Base-by-base conservation (phyloP, 768 basidiomycete species). In the Tricholoma flavovirens region DNA sequence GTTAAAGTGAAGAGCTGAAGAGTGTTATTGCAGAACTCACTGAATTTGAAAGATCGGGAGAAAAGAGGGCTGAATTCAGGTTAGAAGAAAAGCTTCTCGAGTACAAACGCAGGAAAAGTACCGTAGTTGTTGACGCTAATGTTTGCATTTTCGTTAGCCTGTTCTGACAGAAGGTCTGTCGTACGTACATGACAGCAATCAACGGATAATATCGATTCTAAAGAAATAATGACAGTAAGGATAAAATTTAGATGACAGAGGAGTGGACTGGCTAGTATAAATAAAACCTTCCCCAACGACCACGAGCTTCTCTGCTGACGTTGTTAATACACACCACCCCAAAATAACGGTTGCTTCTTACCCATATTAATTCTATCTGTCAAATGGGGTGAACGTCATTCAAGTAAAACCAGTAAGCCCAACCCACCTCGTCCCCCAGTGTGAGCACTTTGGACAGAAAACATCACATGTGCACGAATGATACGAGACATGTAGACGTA, bases 171-270 rank as follows among this genome's bases (percentile, higher is more conserved):
- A 52, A 24, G 12, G 52, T 40, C 55, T 6, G 38, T 7, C 12
- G 36, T 15, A 40, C 81, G 63, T 64, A 85, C 83, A 80, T 58
- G 36, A 79, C 78, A 29, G 75, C 76, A 63, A 70, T 62, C 57
- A 83, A 62, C 11, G 75, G 71, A 66, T 81, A 83, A 64, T 84
- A 85, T 14, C 83, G 81, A 67, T 83, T 83, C 83, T 83, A 58
- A 5, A 32, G 14, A 19, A 4, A 53, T 33, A 2, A 19, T 51
- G n/a, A 56, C 54, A 33, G 22, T 22, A 22, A 40, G 29, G 17
- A 51, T 36, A 29, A 36, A 3, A 4, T 6, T 6, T 19, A 24
- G 11, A 42, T 36, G 17, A 21, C 49, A 17, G 15, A 36, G 9
- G n/a, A 43, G 29, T 26, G 40, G 21, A 48, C 76, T 61, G 58